phyloP scores from a whole-genome alignment of 2,329 filamentous ascomycete species.

The Bipolaris bicolor region DNA sequence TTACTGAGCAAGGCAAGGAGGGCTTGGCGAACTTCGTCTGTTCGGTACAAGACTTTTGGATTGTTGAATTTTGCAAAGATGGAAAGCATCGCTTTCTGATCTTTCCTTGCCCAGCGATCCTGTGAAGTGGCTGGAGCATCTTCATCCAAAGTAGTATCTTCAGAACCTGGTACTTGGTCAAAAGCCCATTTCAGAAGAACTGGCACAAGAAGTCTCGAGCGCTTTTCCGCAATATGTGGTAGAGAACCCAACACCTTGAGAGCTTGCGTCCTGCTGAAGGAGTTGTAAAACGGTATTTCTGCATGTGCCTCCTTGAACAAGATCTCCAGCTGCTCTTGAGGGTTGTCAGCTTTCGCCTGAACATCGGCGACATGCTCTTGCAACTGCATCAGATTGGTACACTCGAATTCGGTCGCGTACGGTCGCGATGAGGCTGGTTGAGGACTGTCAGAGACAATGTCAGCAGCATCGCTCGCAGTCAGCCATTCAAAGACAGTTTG shows the following conservation, averaged over 20 bases:
- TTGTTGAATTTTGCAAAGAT: slow-evolving; percentile 88
- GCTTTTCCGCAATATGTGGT: slow-evolving; percentile 81
- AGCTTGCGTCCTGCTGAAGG: slow-evolving; percentile 74
- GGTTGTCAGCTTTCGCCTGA: slow-evolving; percentile 23
- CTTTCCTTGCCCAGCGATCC: slow-evolving; percentile 71
- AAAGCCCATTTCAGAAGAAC: slow-evolving; percentile 80
- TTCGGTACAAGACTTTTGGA: slow-evolving; percentile 80
- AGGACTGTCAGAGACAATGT: slow-evolving; percentile 11
- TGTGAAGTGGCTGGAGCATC: slow-evolving; percentile 23
- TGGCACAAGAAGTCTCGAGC: slow-evolving; percentile 83
- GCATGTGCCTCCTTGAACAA: slow-evolving; percentile 70
- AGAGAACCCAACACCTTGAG: slow-evolving; percentile 76
- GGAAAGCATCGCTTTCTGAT: slow-evolving; percentile 81
- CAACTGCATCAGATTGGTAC: slow-evolving; percentile 72
- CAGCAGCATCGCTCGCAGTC: slow-evolving; percentile 18
- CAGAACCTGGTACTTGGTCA: slow-evolving; percentile 20
- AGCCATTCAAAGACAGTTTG: slow-evolving; percentile 82
- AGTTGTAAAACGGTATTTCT: slow-evolving; percentile 57
- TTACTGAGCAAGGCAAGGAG: slow-evolving; percentile 80
- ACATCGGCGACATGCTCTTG: slow-evolving; percentile 27
- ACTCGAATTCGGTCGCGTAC: slow-evolving; percentile 78
- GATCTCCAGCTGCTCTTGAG: slow-evolving; percentile 62
- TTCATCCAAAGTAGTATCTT: slow-evolving; percentile 1
- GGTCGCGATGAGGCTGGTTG: slow-evolving; percentile 28
- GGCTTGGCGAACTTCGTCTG: slow-evolving; percentile 75